Percentiles rank a stretch among this genome's conserved stretches.
Conservation (phyloP, 2,329 filamentous ascomycete genomes). For the Stagonosporopsis cucurbitacearum region DNA sequence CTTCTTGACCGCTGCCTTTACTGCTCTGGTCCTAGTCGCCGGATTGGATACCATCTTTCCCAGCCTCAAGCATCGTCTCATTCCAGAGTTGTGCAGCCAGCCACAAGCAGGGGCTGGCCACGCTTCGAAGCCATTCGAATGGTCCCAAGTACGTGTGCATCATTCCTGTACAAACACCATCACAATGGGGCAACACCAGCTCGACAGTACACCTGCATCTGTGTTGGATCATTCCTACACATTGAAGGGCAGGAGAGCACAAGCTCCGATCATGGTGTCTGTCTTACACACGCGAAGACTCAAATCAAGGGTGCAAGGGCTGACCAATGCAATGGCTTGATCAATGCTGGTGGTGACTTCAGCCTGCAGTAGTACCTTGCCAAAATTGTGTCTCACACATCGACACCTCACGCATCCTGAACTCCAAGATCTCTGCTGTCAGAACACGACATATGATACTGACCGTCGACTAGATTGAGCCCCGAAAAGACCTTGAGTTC, state of each 20-base stretch:
- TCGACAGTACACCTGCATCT: neutral
- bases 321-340: neutral
- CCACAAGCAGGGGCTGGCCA: neutral
- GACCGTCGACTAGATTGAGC: slow-evolving; percentile 31
- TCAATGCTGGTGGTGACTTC: neutral
- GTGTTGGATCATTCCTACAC: neutral
- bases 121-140: slow-evolving; percentile 23
- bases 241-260: neutral
- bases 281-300: neutral
- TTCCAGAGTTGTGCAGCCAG: slow-evolving; percentile 9
- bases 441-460: slow-evolving; percentile 12
- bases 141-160: slow-evolving; percentile 33
- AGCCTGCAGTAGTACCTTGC: slow-evolving; percentile 4
- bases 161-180: slow-evolving; percentile 4
- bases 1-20: slow-evolving; percentile 24
- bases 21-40: slow-evolving; percentile 26
- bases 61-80: slow-evolving; percentile 17
- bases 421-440: neutral
- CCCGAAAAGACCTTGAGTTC: slow-evolving; percentile 38
- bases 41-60: slow-evolving; percentile 29
- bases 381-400: neutral
- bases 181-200: neutral
- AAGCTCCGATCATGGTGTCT: neutral
- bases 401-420: neutral
- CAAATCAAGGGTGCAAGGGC: neutral